Evolutionary conservation across 108 stramenopile species (phyloP).

Genomic region (Asterionellopsis glacialis): DNA sequence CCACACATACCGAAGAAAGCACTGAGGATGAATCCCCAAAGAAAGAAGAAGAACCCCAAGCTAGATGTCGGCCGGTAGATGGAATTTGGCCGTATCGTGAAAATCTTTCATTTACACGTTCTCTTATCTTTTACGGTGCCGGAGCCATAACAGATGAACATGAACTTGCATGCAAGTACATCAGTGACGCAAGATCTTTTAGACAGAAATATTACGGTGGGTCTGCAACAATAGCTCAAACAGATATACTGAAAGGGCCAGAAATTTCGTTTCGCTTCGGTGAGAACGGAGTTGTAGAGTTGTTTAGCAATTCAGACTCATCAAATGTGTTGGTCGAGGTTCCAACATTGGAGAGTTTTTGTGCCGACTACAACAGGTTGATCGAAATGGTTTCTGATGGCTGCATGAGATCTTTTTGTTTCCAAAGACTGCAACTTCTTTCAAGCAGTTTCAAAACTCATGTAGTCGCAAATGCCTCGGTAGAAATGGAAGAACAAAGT

Average conservation of each 20-base stretch:
- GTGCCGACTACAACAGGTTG: slow-evolving; percentile 66
- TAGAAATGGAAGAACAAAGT: slow-evolving; percentile 74
- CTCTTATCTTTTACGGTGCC: slow-evolving; percentile 83
- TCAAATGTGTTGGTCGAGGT: slow-evolving; percentile 19
- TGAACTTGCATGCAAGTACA: slow-evolving; percentile 62
- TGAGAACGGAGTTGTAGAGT: slow-evolving; percentile 61
- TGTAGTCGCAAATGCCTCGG: slow-evolving; percentile 72
- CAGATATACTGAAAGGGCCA: slow-evolving; percentile 11
- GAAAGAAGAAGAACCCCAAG: slow-evolving; percentile 57
- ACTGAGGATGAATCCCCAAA: background rate
- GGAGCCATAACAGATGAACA: slow-evolving; percentile 77
- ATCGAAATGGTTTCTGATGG: slow-evolving; percentile 71
- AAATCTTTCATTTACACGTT: slow-evolving; percentile 81
- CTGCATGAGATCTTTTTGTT: slow-evolving; percentile 80
- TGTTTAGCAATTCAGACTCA: slow-evolving; percentile 32
- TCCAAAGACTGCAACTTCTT: slow-evolving; percentile 82
- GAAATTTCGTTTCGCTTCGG: slow-evolving; percentile 44
- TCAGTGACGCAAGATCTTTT: slow-evolving; percentile 57
- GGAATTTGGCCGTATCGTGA: slow-evolving; percentile 37
- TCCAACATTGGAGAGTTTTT: slow-evolving; percentile 63
- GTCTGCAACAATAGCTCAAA: slow-evolving; percentile 5
- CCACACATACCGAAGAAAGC: background rate
- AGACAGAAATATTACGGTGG: slow-evolving; percentile 73
- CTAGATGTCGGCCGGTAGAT: slow-evolving; percentile 64
- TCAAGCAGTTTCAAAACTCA: slow-evolving; percentile 85